Evolutionary conservation across 2,329 filamentous ascomycete species (phyloP), one percentile per base, ranked within the genome.

Genomic region (Furcasterigmium sp.): DNA sequence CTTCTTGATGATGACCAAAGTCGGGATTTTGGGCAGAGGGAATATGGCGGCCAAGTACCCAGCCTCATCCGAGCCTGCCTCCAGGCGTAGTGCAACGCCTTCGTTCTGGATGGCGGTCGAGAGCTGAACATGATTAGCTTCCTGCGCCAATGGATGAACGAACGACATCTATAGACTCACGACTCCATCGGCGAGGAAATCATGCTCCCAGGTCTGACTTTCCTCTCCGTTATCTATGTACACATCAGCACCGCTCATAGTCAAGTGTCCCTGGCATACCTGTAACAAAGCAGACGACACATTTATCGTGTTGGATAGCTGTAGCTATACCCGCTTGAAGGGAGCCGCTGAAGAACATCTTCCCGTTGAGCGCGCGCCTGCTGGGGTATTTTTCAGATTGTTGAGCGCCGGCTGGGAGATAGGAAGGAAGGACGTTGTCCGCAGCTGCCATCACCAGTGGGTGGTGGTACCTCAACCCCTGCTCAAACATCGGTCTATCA

Each of bases 211-310:
- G 48, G 61, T 67, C 42, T 70, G 66, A 60, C 87, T 91, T 56
- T 86, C 82, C 21, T 80, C 73, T 32, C 75, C 73, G 41, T 79
- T 78, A 61, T 94, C 87, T 90, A 45, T 19, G 39, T 39, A 38
- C 52, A 48, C 42, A 51, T 38, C 17, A 41, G 37, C 5, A 18
- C 11, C 20, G 14, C 39, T 39, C 28, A 28, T 38, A n/a, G n/a
- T n/a, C n/a, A 37, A 21, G 36, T 36, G 38, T 34, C 39, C 15
- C 14, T 44, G 49, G 52, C 70, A 51, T 63, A 89, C 87, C 84
- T 57, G 82, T 80, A 25, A 95, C 84, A 63, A 96, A 94, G 66
- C 89, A 95, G 23, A 87, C 77, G 1, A 96, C 86, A 15, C 85
- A 74, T 63, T 91, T 94, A 46, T 79, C 71, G 60, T 91, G 73